Conservation (phyloP, 2,329 filamentous ascomycete species). For the Monosporascus ibericus region DNA sequence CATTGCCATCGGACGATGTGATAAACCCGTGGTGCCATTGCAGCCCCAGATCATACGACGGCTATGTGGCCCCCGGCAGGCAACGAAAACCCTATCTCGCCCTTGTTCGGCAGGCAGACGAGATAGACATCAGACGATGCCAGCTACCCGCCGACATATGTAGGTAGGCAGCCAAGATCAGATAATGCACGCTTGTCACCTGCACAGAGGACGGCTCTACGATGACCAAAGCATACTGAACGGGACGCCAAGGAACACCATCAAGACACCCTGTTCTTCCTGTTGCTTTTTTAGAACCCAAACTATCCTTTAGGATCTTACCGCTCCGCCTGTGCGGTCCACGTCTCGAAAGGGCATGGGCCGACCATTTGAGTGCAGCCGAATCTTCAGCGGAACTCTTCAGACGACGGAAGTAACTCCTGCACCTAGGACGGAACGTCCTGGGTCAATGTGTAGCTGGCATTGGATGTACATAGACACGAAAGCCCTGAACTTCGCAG, state of each 20-base stretch:
- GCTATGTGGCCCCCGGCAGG: not conserved
- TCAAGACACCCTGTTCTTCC: not conserved
- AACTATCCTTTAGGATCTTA: not conserved
- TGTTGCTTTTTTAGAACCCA: not conserved
- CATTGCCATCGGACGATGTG: not conserved
- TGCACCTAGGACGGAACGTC: not conserved
- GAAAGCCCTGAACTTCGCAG: no score
- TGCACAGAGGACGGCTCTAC: not conserved
- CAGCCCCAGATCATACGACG: not conserved
- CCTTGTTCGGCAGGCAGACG: not conserved
- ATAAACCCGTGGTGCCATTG: not conserved
- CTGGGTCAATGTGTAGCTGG: not conserved
- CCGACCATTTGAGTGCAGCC: not conserved
- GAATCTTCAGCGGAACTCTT: not conserved
- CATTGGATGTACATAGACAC: slow-evolving; percentile 8
- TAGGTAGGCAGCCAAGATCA: not conserved
- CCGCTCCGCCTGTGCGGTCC: not conserved
- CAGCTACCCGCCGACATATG: not conserved
- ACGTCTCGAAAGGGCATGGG: not conserved
- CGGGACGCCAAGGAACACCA: not conserved
- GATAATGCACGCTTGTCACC: not conserved
- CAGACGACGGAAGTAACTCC: not conserved
- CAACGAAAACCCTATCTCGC: not conserved
- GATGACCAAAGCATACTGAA: not conserved
- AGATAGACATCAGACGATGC: not conserved